These are phyloP conservation scores for Digitaria exilis DNA, from an alignment of 202 grass and related monocot species.

Conservation along the genomic window DNA sequence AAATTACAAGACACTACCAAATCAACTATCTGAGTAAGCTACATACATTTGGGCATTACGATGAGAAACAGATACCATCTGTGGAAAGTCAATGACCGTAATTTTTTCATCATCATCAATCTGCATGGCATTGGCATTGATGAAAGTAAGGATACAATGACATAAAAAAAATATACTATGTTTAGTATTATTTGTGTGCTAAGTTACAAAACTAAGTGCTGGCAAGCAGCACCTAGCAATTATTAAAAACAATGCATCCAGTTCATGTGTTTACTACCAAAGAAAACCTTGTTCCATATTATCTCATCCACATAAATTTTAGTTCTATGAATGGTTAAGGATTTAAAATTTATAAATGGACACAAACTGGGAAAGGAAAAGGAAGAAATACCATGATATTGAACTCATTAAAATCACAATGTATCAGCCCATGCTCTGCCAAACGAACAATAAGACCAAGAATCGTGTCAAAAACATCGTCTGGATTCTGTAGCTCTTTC, in stretches of 20 bases:
- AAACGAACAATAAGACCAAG: constrained; percentile 82
- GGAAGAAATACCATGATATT: constrained; percentile 85
- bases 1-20: not conserved
- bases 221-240: not conserved
- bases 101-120: constrained; percentile 85
- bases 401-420: constrained; percentile 99
- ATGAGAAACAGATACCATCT: constrained; percentile 97
- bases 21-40: constrained; percentile 12
- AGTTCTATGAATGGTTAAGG: not conserved
- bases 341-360: not conserved
- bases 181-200: too few relatives aligned
- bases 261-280: not conserved
- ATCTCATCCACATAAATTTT: not conserved
- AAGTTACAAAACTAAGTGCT: not conserved
- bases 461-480: constrained; percentile 83
- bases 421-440: constrained; percentile 95
- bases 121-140: constrained; percentile 41
- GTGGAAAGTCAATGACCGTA: constrained; percentile 93
- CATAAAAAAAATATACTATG: not conserved
- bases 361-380: constrained; percentile 2
- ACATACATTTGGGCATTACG: constrained; percentile 92
- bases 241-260: not conserved
- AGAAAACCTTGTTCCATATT: not conserved
- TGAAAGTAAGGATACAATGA: not conserved
- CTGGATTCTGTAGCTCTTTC: constrained; percentile 75